A percentile compares a stretch with the other conserved stretches of the same genome.
These are phyloP conservation scores for Erysimum cheiri DNA, from an alignment of 441 rosid species.

Conservation along the genomic window DNA sequence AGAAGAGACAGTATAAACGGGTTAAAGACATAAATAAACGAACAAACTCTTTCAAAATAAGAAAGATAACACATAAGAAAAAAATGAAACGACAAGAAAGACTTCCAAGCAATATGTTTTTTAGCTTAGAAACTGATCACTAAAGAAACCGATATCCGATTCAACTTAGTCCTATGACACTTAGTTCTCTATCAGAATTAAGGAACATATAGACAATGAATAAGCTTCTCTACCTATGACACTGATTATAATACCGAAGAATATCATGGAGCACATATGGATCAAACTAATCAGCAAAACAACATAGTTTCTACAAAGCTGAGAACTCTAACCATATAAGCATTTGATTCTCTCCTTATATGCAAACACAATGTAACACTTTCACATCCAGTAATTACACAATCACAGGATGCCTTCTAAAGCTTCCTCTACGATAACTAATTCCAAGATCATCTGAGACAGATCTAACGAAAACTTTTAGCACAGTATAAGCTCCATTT, in stretches of 20 bases:
- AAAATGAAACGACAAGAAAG: not conserved
- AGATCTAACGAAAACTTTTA: not conserved
- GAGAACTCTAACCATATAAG: not conserved
- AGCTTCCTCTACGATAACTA: conserved; percentile 6
- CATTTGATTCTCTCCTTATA: not conserved
- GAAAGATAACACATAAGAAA: not conserved
- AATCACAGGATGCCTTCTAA: not conserved
- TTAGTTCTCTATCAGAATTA: not conserved
- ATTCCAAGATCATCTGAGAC: not conserved
- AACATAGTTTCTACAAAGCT: not conserved
- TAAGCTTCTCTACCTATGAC: not conserved
- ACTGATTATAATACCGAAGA: not conserved
- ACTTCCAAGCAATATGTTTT: not conserved
- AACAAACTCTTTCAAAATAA: not conserved
- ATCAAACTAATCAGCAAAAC: not conserved
- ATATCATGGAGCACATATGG: not conserved
- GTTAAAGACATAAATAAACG: not conserved
- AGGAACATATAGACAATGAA: not conserved
- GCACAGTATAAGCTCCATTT: not conserved
- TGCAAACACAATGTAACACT: not conserved
- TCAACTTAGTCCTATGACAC: not conserved
- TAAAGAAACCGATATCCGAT: not conserved
- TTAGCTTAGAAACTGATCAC: not conserved
- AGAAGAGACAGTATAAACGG: not conserved
- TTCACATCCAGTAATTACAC: not conserved